phyloP scores from a whole-genome alignment of 2,329 filamentous ascomycete species.

The Clonostachys sp. region DNA sequence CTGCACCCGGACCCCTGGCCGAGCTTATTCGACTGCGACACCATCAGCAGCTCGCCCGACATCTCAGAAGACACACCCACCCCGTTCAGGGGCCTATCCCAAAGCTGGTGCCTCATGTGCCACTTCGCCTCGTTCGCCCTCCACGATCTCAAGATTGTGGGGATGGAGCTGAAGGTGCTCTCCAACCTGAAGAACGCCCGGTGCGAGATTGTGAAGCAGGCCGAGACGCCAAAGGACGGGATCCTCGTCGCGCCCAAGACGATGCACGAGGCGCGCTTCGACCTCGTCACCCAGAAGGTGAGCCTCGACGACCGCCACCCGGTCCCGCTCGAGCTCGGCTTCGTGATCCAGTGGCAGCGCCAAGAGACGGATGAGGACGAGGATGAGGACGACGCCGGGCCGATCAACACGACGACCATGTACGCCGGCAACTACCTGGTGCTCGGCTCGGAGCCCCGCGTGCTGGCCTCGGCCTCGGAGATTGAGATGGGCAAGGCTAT shows the following conservation, averaged over 20 bases:
- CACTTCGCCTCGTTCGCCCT: conserved; percentile 72
- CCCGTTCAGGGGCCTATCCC: conserved; percentile 58
- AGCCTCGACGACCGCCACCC: conserved; percentile 79
- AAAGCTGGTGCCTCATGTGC: conserved; percentile 76
- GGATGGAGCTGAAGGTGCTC: conserved; percentile 58
- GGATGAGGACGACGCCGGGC: conserved; percentile 3
- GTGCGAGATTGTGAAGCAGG: conserved; percentile 42
- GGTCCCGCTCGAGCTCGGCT: conserved; percentile 67
- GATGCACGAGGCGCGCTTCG: conserved; percentile 68
- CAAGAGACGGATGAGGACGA: conserved; percentile 6
- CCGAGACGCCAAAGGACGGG: conserved; percentile 32
- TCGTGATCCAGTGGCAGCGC: conserved; percentile 76
- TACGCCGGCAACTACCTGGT: conserved; percentile 76
- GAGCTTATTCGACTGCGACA: conserved; percentile 69
- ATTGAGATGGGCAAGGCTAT: conserved; percentile 20
- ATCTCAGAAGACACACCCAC: conserved; percentile 47
- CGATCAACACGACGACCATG: conserved; percentile 61
- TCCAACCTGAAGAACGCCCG: conserved; percentile 57
- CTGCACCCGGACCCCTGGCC: conserved; percentile 80
- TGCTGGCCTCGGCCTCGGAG: conserved; percentile 59
- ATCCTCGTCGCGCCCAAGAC: conserved; percentile 58
- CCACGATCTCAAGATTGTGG: conserved; percentile 61
- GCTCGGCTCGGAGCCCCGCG: conserved; percentile 80
- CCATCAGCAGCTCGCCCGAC: conserved; percentile 26
- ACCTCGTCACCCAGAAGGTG: conserved; percentile 69